A percentile compares a stretch with the other conserved stretches of the same genome.
Evolutionary conservation across 352 stramenopile species (phyloP).

Genomic region (Thalassiosira livingstoniorum): DNA sequence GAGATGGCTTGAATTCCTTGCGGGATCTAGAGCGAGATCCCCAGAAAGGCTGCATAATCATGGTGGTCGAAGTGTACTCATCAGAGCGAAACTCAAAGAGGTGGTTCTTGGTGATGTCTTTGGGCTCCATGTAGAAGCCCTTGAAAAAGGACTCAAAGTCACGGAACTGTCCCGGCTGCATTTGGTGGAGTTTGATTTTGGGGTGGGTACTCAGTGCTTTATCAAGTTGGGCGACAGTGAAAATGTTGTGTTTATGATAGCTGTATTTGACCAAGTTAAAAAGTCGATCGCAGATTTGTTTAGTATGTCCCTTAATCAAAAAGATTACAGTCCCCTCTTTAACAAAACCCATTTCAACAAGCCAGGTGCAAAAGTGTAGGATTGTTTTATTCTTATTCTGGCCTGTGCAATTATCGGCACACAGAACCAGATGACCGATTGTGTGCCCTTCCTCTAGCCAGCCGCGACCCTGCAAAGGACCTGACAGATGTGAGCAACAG

Average conservation of each 20-base stretch:
- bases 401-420: conserved; percentile 17
- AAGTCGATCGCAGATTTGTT: conserved; percentile 14
- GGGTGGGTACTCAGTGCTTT: not conserved
- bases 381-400: conserved; percentile 27
- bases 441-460: not conserved
- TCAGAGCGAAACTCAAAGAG: not conserved
- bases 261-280: conserved; percentile 7
- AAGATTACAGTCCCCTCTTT: conserved; percentile 17
- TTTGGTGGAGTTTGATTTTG: not conserved
- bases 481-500: not conserved
- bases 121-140: not conserved
- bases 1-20: too few species aligned
- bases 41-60: too few species aligned
- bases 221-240: not conserved
- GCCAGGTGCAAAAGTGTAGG: conserved; percentile 8
- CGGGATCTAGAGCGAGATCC: too few species aligned
- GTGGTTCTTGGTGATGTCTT: not conserved
- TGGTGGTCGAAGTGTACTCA: not conserved
- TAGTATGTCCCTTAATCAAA: conserved; percentile 21
- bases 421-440: not conserved
- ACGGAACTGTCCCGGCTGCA: not conserved
- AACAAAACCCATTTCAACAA: conserved; percentile 10
- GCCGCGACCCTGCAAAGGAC: not conserved
- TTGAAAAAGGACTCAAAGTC: not conserved
- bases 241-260: conserved; percentile 7